phyloP scores from a whole-genome alignment of 345 rosid species.

The Stellera chamaejasme region DNA sequence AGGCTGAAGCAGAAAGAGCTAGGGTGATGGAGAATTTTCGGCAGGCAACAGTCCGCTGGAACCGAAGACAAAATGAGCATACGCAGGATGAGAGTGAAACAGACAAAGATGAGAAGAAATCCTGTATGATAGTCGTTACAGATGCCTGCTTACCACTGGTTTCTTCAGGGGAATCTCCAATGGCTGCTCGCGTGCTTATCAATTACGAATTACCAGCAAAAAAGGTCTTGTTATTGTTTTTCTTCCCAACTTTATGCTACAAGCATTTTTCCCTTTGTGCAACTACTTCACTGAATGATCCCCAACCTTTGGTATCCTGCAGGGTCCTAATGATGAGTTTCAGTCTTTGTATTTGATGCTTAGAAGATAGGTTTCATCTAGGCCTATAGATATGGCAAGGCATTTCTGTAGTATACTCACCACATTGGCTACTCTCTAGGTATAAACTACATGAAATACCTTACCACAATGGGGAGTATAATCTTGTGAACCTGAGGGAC shows the following conservation, averaged over 20 bases:
- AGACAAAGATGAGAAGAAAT: constrained; percentile 37
- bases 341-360: no score
- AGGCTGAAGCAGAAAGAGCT: constrained; percentile 52
- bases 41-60: constrained; percentile 50
- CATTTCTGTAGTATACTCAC: no score
- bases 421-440: no score
- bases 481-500: no score
- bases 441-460: no score
- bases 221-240: constrained; percentile 37
- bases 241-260: neutral
- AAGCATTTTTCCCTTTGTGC: no score
- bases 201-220: constrained; percentile 78
- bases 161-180: constrained; percentile 54
- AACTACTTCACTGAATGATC: no score
- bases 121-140: constrained; percentile 61
- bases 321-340: no score
- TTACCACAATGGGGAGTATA: no score
- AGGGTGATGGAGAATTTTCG: constrained; percentile 49
- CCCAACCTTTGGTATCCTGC: no score
- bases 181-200: constrained; percentile 64
- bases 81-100: constrained; percentile 28
- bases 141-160: constrained; percentile 76
- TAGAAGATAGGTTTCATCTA: no score
- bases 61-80: constrained; percentile 29
- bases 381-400: no score